Conservation (phyloP, 2,329 filamentous ascomycete genomes). For the Aureobasidium subglaciale region DNA sequence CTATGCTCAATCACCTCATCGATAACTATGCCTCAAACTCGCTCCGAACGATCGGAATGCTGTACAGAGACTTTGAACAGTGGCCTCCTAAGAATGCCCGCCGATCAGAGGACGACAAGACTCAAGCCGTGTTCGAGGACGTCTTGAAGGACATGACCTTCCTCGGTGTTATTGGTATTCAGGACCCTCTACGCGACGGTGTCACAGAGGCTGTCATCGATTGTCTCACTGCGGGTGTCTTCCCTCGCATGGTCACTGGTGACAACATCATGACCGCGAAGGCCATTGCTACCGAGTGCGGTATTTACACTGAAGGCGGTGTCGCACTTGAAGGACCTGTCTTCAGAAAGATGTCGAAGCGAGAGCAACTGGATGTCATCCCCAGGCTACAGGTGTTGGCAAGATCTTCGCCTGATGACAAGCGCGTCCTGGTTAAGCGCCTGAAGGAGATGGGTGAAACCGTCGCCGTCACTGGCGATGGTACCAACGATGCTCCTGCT, state of each 20-base stretch:
- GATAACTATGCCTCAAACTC: slow-evolving; percentile 71
- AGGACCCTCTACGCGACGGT: slow-evolving; percentile 63
- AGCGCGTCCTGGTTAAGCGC: slow-evolving; percentile 56
- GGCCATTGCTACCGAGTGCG: slow-evolving; percentile 67
- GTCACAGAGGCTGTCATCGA: slow-evolving; percentile 61
- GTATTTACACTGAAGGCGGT: slow-evolving; percentile 47
- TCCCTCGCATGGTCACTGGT: slow-evolving; percentile 67
- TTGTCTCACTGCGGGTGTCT: slow-evolving; percentile 61
- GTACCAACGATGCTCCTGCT: slow-evolving; percentile 60
- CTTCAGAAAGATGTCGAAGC: slow-evolving; percentile 36
- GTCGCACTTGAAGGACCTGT: slow-evolving; percentile 39
- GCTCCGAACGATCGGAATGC: slow-evolving; percentile 74
- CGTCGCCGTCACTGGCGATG: slow-evolving; percentile 60
- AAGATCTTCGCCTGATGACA: slow-evolving; percentile 63
- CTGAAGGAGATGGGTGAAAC: slow-evolving; percentile 60
- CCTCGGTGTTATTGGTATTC: slow-evolving; percentile 65
- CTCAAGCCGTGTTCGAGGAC: slow-evolving; percentile 58
- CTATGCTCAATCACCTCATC: slow-evolving; percentile 60
- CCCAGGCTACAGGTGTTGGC: slow-evolving; percentile 61
- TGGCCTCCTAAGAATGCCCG: slow-evolving; percentile 67
- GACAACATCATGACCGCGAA: slow-evolving; percentile 66
- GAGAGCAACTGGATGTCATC: slow-evolving; percentile 47
- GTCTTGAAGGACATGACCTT: slow-evolving; percentile 68
- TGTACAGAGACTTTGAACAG: slow-evolving; percentile 67
- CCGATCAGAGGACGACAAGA: slow-evolving; percentile 52